Conservation (phyloP, 2,329 filamentous ascomycete species). For the Paecilomyces formosus region DNA sequence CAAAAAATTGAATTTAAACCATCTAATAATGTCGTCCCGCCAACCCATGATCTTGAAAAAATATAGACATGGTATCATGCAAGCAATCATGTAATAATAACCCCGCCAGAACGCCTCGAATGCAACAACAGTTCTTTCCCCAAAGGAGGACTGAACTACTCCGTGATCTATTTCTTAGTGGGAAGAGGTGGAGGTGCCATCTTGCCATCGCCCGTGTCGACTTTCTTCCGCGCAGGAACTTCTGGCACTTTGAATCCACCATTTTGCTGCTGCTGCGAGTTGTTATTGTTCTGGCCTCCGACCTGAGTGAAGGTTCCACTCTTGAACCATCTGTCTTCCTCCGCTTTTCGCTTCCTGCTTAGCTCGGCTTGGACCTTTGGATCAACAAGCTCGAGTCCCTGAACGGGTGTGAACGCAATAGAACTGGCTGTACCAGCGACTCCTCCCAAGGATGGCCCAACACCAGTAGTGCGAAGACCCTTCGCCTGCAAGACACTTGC, state of each 20-base stretch:
- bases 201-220: constrained; percentile 57
- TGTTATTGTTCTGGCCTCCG: constrained; percentile 32
- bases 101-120: constrained; percentile 9
- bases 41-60: neutral
- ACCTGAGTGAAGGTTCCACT: constrained; percentile 95
- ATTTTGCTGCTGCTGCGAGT: constrained; percentile 34
- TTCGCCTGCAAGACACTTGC: constrained; percentile 66
- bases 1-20: neutral
- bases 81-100: constrained; percentile 2
- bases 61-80: constrained; percentile 17
- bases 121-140: neutral
- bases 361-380: constrained; percentile 85
- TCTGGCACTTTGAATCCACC: constrained; percentile 77
- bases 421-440: constrained; percentile 71
- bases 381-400: constrained; percentile 90
- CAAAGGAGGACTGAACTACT: neutral
- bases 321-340: constrained; percentile 95
- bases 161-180: constrained; percentile 15
- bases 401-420: constrained; percentile 87
- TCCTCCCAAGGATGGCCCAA: constrained; percentile 62
- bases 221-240: constrained; percentile 66
- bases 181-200: constrained; percentile 37
- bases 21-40: neutral
- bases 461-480: constrained; percentile 73
- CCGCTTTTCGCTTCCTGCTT: constrained; percentile 82